Evolutionary conservation across 768 basidiomycete genomes (phyloP).

Genomic region (Albatrellus ellisii): DNA sequence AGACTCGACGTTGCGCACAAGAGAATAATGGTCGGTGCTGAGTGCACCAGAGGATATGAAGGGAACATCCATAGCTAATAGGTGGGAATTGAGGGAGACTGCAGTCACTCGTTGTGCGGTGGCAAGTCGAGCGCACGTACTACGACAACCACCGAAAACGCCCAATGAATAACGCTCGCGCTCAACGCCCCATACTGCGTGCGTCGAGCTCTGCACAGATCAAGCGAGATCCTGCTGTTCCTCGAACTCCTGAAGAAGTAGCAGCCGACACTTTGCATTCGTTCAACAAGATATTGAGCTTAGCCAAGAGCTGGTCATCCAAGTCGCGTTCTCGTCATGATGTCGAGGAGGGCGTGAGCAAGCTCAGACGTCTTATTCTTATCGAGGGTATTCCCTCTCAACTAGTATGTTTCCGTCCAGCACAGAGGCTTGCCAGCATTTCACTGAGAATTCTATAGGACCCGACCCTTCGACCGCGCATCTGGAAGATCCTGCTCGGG

Average conservation of each 20-base stretch:
- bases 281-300: slow-evolving; percentile 70
- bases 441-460: slow-evolving; percentile 33
- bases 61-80: slow-evolving; percentile 67
- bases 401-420: slow-evolving; percentile 34
- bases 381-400: slow-evolving; percentile 82
- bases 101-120: no score
- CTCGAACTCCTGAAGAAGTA: no score
- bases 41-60: slow-evolving; percentile 70
- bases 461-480: slow-evolving; percentile 69
- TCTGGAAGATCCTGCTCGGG: slow-evolving; percentile 90
- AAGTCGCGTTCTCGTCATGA: slow-evolving; percentile 50
- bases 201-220: no score
- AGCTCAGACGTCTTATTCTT: slow-evolving; percentile 75
- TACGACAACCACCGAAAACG: background rate
- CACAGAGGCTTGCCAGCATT: background rate
- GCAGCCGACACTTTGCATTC: slow-evolving; percentile 43
- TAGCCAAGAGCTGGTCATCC: slow-evolving; percentile 48
- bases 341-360: slow-evolving; percentile 77
- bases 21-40: slow-evolving; percentile 59
- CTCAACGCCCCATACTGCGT: no score
- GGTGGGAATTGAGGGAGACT: no score
- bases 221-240: slow-evolving; percentile 13
- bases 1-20: slow-evolving; percentile 63
- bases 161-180: background rate
- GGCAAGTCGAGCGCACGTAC: background rate